Base-by-base conservation (phyloP, 139 green algal species). In the Closterium sp. region DNA sequence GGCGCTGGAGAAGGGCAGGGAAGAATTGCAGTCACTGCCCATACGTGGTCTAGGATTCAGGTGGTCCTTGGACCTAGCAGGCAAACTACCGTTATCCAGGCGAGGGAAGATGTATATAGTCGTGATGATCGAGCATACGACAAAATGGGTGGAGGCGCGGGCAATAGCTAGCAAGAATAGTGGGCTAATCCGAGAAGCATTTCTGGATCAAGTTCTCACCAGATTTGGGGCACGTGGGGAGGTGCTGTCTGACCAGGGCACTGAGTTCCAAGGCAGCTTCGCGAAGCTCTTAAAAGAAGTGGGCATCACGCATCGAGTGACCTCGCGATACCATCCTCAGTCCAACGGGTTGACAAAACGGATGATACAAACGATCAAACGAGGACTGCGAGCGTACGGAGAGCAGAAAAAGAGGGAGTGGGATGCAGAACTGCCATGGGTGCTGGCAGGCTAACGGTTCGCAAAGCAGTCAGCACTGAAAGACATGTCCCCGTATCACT, bases 91-190 rank as follows among this genome's bases (percentile, higher is more conserved):
- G 0, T 16, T 33, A 9, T 89, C 89, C 0, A 33, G 5, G 28
- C 33, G 66, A n/a, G 85, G 89, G n/a, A 69, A 94, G 87, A 88
- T 30, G 3, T 94, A 94, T 38, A 64, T 93, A 3, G 87, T 94
- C 87, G 88, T 96, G 1, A 83, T 69, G 0, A 89, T 95, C 4
- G 91, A 96, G 38, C 76, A 93, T 23, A 93, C 94, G 31, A 87
- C 4, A 23, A 94, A 95, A 69, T 81, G 85, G 23, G 64, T 95
- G 0, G 88, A 93, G 76, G 28, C 93, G 4, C 30, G 84, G 6
- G 55, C 93, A 4, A 32, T 94, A 9, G 33, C 34, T 31, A 32
- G 89, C 35, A 94, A 95, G 89, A 30, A 33, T 0, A 28, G 88
- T 0, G 36, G 31, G 10, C 30, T 16, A 1, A 90, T 81, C 3